These are phyloP conservation scores for Mortierella polycephala DNA, from an alignment of 371 early-diverging fungal genomes.

Conservation along the genomic window DNA sequence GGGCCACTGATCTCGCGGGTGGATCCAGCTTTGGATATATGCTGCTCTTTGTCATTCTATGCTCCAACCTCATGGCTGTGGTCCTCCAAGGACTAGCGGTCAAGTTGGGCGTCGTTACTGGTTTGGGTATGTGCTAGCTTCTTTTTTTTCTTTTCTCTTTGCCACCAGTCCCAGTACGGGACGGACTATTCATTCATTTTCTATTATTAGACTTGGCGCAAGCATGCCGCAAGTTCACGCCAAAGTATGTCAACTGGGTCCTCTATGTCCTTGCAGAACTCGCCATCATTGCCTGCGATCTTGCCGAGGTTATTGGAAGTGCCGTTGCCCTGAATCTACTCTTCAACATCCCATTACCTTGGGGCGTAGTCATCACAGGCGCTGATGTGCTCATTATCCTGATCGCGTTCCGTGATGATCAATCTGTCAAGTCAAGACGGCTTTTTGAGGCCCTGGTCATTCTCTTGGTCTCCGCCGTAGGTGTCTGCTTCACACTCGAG, in stretches of 20 bases:
- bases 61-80: constrained; percentile 83
- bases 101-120: constrained; percentile 82
- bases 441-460: constrained; percentile 77
- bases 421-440: constrained; percentile 62
- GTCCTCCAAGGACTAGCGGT: constrained; percentile 82
- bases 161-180: neutral
- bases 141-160: constrained; percentile 6
- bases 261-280: constrained; percentile 79
- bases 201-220: constrained; percentile 73
- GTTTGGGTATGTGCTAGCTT: constrained; percentile 56
- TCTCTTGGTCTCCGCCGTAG: constrained; percentile 75
- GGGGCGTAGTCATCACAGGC: constrained; percentile 84
- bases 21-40: constrained; percentile 82
- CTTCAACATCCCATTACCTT: constrained; percentile 75
- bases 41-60: constrained; percentile 75
- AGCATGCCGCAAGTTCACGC: constrained; percentile 69
- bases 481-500: constrained; percentile 73
- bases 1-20: constrained; percentile 79
- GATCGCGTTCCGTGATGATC: constrained; percentile 68
- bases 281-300: constrained; percentile 81
- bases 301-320: constrained; percentile 88
- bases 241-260: constrained; percentile 64
- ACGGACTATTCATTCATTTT: too few species aligned
- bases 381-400: constrained; percentile 82
- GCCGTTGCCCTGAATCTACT: constrained; percentile 86